These are phyloP conservation scores for Globisporangium perplexum DNA, from an alignment of 352 stramenopile genomes.

Conservation along the genomic window DNA sequence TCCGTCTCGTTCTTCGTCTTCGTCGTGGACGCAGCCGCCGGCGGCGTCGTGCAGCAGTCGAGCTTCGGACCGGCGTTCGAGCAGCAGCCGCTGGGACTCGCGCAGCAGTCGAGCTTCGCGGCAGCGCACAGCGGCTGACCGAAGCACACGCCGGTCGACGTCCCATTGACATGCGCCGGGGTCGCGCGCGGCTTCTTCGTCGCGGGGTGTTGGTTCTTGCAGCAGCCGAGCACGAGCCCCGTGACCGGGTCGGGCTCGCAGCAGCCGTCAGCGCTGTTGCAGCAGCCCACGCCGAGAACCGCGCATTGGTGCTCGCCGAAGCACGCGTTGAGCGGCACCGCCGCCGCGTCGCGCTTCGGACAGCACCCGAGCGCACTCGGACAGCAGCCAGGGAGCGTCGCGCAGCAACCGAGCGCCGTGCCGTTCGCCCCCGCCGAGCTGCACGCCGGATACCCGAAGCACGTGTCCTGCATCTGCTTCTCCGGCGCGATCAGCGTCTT, in stretches of 20 bases:
- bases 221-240: slow-evolving; percentile 49
- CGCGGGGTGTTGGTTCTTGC: slow-evolving; percentile 45
- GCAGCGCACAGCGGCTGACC: slow-evolving; percentile 32
- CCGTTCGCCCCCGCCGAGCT: slow-evolving; percentile 47
- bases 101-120: slow-evolving; percentile 42
- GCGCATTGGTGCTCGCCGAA: slow-evolving; percentile 62
- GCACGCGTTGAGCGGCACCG: slow-evolving; percentile 49
- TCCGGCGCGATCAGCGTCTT: slow-evolving; percentile 33
- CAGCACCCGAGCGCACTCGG: slow-evolving; percentile 61
- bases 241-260: slow-evolving; percentile 47
- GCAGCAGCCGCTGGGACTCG: slow-evolving; percentile 36
- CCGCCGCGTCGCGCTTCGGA: slow-evolving; percentile 30
- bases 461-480: slow-evolving; percentile 36
- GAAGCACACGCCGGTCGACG: slow-evolving; percentile 21
- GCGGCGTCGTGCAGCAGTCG: slow-evolving; percentile 30
- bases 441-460: slow-evolving; percentile 63
- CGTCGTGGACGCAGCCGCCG: background rate
- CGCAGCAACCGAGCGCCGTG: slow-evolving; percentile 55
- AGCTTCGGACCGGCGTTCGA: slow-evolving; percentile 23
- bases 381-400: slow-evolving; percentile 65
- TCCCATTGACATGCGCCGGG: slow-evolving; percentile 8
- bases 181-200: slow-evolving; percentile 22
- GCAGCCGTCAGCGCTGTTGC: slow-evolving; percentile 66
- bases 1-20: background rate
- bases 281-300: slow-evolving; percentile 51